Conservation (phyloP, 106 monocot genomes). For the Dendrobium officinale region DNA sequence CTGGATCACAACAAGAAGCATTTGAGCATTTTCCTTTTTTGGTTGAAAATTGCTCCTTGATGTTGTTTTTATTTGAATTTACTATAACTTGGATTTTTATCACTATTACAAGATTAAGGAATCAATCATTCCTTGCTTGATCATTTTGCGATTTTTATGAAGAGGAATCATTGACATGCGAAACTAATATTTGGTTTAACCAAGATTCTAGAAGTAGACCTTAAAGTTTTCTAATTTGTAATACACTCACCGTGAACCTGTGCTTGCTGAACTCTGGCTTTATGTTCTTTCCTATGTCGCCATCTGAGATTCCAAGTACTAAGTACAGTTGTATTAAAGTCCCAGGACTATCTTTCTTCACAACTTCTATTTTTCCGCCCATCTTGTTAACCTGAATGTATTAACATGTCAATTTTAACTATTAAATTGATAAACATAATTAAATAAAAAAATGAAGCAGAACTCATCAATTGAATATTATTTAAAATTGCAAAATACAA, state of each 20-base stretch:
- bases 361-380: conserved; percentile 56
- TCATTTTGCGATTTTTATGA: too few relatives aligned
- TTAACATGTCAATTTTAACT: conserved; percentile 2
- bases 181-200: neutral
- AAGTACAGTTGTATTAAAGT: conserved; percentile 43
- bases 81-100: too few relatives aligned
- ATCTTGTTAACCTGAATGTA: conserved; percentile 46
- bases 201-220: neutral
- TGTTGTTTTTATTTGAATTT: too few relatives aligned
- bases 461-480: neutral
- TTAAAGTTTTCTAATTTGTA: neutral
- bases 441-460: neutral
- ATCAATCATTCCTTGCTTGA: too few relatives aligned
- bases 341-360: conserved; percentile 40
- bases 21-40: too few relatives aligned
- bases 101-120: too few relatives aligned
- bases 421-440: neutral
- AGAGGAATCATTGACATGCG: neutral
- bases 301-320: conserved; percentile 40
- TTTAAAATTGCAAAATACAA: neutral
- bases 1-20: too few relatives aligned
- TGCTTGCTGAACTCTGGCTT: conserved; percentile 21
- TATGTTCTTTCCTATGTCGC: conserved; percentile 2
- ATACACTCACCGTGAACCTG: conserved; percentile 27
- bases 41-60: too few relatives aligned